These are phyloP conservation scores for Jasminum sambac DNA, from an alignment of 257 asterid species.

Conservation along the genomic window DNA sequence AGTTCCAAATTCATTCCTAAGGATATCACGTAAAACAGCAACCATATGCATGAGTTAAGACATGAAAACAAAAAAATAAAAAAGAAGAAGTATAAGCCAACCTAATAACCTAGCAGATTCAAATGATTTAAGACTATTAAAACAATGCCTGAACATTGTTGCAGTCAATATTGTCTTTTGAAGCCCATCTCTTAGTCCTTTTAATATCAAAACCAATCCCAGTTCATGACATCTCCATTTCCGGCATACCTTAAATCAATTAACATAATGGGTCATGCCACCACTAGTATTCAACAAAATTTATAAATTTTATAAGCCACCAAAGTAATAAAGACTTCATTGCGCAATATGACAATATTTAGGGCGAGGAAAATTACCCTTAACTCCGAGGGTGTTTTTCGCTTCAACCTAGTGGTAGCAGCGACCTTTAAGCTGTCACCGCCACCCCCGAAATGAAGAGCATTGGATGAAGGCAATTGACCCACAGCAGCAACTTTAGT, in stretches of 20 bases:
- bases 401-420: slow-evolving; percentile 47
- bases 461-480: slow-evolving; percentile 46
- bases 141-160: background rate
- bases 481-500: slow-evolving; percentile 62
- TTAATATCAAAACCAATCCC: background rate
- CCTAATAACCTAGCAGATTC: background rate
- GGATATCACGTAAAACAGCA: slow-evolving; percentile 2
- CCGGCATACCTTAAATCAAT: background rate
- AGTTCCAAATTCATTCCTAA: background rate
- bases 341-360: slow-evolving; percentile 16
- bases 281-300: background rate
- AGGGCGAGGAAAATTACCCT: slow-evolving; percentile 46
- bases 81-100: background rate
- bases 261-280: background rate
- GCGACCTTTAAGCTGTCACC: slow-evolving; percentile 45
- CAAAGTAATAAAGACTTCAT: background rate
- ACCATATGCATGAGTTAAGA: background rate
- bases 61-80: too few relatives aligned
- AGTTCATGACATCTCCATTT: background rate
- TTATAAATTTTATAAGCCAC: background rate
- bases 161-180: background rate
- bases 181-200: background rate
- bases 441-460: slow-evolving; percentile 49
- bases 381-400: slow-evolving; percentile 85
- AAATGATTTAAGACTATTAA: slow-evolving; percentile 1